Percentiles rank a stretch among this genome's conserved stretches.
Conservation (phyloP, 1,284 basidiomycete genomes). For the Chalciporus sp. region DNA sequence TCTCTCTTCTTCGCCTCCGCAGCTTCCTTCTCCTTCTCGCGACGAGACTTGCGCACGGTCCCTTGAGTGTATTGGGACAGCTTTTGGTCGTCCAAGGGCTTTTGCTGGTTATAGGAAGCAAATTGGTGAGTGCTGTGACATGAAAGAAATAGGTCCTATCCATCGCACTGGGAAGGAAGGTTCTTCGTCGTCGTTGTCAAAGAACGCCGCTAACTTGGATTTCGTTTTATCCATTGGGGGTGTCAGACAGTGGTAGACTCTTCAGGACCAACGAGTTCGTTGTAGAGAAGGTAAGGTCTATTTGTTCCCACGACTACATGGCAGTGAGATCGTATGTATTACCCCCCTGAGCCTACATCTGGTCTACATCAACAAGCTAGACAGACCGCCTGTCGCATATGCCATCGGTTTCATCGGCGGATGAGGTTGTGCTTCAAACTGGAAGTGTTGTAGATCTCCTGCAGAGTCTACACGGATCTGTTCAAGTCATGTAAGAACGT, state of each 20-base stretch:
- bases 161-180: constrained; percentile 83
- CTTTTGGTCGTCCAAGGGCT: constrained; percentile 76
- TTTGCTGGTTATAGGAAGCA: constrained; percentile 60
- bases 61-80: constrained; percentile 76
- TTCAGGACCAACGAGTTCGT: neutral
- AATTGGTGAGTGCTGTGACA: constrained; percentile 57
- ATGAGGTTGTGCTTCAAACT: constrained; percentile 88
- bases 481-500: constrained; percentile 8
- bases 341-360: neutral
- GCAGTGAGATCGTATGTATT: neutral
- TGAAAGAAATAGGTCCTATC: constrained; percentile 62
- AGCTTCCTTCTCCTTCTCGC: constrained; percentile 87
- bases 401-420: constrained; percentile 94
- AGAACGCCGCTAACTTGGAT: constrained; percentile 74
- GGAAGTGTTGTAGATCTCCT: constrained; percentile 76
- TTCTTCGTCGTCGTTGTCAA: constrained; percentile 80
- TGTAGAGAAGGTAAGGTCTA: neutral
- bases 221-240: constrained; percentile 74
- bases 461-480: constrained; percentile 83
- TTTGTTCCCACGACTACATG: constrained; percentile 26
- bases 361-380: constrained; percentile 61
- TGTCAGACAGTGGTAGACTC: constrained; percentile 1
- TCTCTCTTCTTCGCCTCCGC: constrained; percentile 85
- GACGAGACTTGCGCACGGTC: constrained; percentile 71
- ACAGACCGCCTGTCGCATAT: constrained; percentile 69